A percentile compares a stretch with the other conserved stretches of the same genome.
These are phyloP conservation scores for Bidens hawaiensis DNA, from an alignment of 140 eudicot genomes.

Conservation along the genomic window DNA sequence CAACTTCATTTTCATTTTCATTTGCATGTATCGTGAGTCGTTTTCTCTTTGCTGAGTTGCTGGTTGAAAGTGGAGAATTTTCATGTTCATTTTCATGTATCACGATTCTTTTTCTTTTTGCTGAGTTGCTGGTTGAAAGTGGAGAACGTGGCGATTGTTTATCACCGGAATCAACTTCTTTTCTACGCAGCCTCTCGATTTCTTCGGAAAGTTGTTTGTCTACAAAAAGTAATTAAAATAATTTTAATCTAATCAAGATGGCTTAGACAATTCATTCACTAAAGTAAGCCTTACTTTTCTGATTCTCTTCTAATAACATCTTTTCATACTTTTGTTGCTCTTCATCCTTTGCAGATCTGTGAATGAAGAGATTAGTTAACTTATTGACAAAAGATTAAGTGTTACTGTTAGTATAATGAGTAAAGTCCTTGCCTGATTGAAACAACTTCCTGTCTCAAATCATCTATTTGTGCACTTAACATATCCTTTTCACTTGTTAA, in stretches of 20 bases:
- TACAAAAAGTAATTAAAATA: conserved; percentile 22
- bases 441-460: conserved; percentile 49
- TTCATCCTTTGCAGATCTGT: conserved; percentile 61
- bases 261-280: not conserved
- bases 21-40: conserved; percentile 16
- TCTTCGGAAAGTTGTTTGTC: conserved; percentile 65
- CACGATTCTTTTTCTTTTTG: conserved; percentile 40
- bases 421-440: conserved; percentile 45
- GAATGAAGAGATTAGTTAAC: conserved; percentile 13
- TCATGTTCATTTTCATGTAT: conserved; percentile 23
- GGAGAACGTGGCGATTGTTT: conserved; percentile 32
- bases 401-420: not conserved
- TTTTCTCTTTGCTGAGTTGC: conserved; percentile 38
- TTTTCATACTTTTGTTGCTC: conserved; percentile 42
- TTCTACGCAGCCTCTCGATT: conserved; percentile 42
- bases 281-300: conserved; percentile 49
- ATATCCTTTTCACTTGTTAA: conserved; percentile 52
- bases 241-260: not conserved
- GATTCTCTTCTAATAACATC: conserved; percentile 56
- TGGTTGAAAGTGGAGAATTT: conserved; percentile 18
- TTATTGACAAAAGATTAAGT: not conserved
- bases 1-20: conserved; percentile 34
- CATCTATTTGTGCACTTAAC: conserved; percentile 43
- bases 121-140: conserved; percentile 4
- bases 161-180: conserved; percentile 22